Conservation (phyloP, 2,329 filamentous ascomycete species). For the Cladosporium sphaerospermum region DNA sequence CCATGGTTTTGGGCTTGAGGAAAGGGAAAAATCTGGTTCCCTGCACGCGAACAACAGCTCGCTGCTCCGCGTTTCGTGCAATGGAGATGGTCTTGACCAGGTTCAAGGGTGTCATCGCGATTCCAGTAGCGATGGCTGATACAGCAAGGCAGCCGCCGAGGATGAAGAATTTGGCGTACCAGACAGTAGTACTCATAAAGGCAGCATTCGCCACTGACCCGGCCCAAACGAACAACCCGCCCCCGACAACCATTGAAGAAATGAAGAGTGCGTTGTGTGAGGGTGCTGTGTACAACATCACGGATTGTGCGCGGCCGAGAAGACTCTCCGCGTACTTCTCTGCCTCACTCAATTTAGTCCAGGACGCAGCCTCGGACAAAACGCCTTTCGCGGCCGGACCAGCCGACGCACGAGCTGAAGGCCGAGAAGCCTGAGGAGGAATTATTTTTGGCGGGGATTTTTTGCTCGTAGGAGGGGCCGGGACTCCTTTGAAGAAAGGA, state of each 20-base stretch:
- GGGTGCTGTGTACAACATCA: slow-evolving; percentile 6
- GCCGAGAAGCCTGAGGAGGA: neutral
- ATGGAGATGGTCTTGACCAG: slow-evolving; percentile 5
- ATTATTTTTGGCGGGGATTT: neutral
- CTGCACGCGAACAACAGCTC: neutral
- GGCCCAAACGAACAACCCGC: neutral
- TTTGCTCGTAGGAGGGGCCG: no score
- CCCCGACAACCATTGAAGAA: neutral
- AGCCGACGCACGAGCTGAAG: no score
- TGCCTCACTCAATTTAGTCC: neutral
- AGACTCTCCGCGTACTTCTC: neutral
- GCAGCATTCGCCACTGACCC: neutral
- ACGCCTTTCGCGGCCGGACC: no score
- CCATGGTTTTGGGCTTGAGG: neutral
- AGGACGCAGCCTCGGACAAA: no score
- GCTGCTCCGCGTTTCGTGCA: neutral
- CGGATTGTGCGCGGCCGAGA: neutral
- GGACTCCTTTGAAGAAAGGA: slow-evolving; percentile 1
- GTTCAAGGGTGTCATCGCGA: neutral
- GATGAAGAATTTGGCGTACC: neutral
- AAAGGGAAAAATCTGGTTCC: slow-evolving; percentile 1
- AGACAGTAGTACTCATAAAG: neutral
- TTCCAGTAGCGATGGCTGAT: neutral
- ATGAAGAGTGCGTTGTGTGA: neutral
- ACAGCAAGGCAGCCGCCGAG: neutral